Evolutionary conservation across 257 asterid genomes (phyloP).

Genomic region (Solanum pennellii): DNA sequence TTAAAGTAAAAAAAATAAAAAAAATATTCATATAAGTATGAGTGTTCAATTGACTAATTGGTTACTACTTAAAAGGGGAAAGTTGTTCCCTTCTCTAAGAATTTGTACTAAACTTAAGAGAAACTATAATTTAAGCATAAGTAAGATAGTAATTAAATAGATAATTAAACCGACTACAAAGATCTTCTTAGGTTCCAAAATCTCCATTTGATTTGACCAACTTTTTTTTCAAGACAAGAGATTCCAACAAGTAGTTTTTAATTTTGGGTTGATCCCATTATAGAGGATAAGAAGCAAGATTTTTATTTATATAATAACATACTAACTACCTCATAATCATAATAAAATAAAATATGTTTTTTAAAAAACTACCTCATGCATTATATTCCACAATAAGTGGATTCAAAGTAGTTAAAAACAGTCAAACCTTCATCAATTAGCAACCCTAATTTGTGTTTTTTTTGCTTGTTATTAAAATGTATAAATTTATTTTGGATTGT

Average conservation of each 20-base stretch:
- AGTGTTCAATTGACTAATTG: neutral
- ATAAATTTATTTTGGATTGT: neutral
- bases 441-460: neutral
- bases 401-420: neutral
- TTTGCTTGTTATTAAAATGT: neutral
- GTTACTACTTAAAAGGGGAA: neutral
- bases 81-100: neutral
- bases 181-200: neutral
- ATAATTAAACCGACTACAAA: neutral
- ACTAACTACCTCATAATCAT: neutral
- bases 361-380: neutral
- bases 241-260: neutral
- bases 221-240: neutral
- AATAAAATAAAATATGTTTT: neutral
- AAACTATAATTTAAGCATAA: neutral
- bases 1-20: too few relatives aligned
- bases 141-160: neutral
- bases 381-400: neutral
- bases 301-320: neutral
- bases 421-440: neutral
- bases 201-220: neutral
- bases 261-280: neutral
- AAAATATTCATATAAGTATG: rapidly evolving
- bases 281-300: neutral
- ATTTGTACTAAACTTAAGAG: neutral